Evolutionary conservation across 2,329 filamentous ascomycete genomes (phyloP), one percentile per base, ranked within the genome.

Genomic region (Colletotrichum tropicicola): DNA sequence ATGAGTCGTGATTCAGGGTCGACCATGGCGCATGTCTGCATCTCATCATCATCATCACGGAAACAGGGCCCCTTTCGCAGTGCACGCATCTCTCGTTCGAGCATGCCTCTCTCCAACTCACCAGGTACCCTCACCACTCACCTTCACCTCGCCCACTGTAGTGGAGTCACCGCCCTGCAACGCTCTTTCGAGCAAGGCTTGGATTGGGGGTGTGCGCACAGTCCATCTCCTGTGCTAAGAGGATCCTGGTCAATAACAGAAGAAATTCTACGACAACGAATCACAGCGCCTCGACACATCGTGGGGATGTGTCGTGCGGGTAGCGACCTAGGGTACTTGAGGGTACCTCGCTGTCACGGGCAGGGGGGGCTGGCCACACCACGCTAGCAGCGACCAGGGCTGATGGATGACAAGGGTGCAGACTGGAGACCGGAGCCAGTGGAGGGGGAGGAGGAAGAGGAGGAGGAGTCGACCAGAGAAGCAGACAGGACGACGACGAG

Each of bases 371-470:
- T 9, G 28, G 28, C 45, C 45, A 53, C n/a, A 64, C 19, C 21
- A 48, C 63, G 59, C 63, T 66, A 66, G 52, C 52, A 61, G 30
- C 62, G 62, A 65, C 62, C 51, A 61, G 62, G 49, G 57, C 62
- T 51, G 48, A 27, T 64, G 57, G 49, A 55, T 28, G 37, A n/a
- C 28, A 23, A 59, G 44, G 44, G 23, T 30, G 39, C 30, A 39
- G 23, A 49, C 43, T 41, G 41, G 55, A 53, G 47, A 53, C 55
- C 15, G 37, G 35, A 52, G 32, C 37, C 19, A 52, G 47, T 39
- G 25, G 28, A 45, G 28, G 21, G 23, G 44, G 45, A 21, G 27
- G 17, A 19, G 51, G n/a, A 49, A 45, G 19, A 17, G 37, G n/a
- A 23, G 37, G 13, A n/a, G 21, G 27, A 10, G 10, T 23, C 28